Conservation (phyloP, 805 yeast species). For the Starmerella potacharoeniae region DNA sequence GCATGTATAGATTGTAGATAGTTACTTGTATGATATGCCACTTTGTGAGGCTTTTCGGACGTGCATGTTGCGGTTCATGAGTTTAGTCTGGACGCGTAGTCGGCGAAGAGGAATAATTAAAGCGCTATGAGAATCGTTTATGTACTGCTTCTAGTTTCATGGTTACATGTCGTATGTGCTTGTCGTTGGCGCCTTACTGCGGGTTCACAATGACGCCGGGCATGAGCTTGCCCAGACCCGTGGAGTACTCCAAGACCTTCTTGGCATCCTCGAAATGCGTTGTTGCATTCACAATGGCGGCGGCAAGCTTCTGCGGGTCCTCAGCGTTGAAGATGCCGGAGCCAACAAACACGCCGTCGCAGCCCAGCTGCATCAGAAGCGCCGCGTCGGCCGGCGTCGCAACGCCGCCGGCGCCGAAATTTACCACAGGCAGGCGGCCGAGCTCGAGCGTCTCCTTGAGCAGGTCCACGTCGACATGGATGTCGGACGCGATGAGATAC, state of each 20-base stretch:
- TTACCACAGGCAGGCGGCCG: slow-evolving; percentile 68
- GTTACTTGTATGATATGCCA: no score
- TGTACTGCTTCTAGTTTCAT: no score
- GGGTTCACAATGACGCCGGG: slow-evolving; percentile 53
- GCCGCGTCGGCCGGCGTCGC: slow-evolving; percentile 88
- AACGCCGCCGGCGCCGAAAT: slow-evolving; percentile 81
- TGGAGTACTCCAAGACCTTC: slow-evolving; percentile 51
- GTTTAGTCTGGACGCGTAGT: no score
- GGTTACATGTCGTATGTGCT: no score
- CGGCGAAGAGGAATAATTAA: no score
- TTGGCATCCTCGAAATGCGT: slow-evolving; percentile 54
- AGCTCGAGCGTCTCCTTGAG: slow-evolving; percentile 37
- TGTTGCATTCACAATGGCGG: slow-evolving; percentile 70
- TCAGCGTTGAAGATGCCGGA: slow-evolving; percentile 68
- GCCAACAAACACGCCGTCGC: slow-evolving; percentile 68
- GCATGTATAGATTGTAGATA: no score
- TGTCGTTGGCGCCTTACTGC: slow-evolving; percentile 11
- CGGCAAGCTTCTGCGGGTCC: slow-evolving; percentile 62
- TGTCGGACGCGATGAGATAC: slow-evolving; percentile 40
- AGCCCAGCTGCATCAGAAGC: slow-evolving; percentile 67
- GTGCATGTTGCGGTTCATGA: no score
- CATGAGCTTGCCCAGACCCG: slow-evolving; percentile 67
- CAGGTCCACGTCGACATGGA: slow-evolving; percentile 49
- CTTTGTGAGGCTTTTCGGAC: no score
- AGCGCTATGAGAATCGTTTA: no score